Evolutionary conservation across 140 eudicot genomes (phyloP), one percentile per base, ranked within the genome.

Genomic region (Cichorium intybus): DNA sequence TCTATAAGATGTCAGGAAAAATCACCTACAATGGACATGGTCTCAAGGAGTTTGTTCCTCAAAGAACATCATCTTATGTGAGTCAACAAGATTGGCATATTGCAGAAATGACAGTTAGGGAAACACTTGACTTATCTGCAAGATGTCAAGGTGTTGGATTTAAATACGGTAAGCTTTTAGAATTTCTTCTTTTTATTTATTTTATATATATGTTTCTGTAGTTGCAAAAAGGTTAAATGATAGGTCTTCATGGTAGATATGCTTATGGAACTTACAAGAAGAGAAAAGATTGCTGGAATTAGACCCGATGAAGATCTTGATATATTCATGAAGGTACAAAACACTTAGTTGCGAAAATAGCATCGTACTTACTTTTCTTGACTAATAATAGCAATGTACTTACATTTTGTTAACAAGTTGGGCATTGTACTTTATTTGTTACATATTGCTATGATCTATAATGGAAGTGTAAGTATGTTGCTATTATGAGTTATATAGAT

Each of bases 271-370:
- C 99, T 93, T 73, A 54, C 89, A 24, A 85, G 99, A 75, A 81
- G 99, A 73, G 99, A 93, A 59, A 93, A 93, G 72, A 66, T 77
- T 43, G 81, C 97, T 41, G 87, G 94, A 66, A 77, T 80, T 28
- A 82, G 92, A 68, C 97, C 99, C 27, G 97, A 93, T 71, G 99
- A 93, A 77, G 99, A 93, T 93, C 88, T 93, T 50, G 99, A 93
- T 63, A 83, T 93, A 58, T 88, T 93, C 73, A 76, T 93, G 86
- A 93, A 93, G 92, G 99, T 93, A 66, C n/a, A n/a, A n/a, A n/a
- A n/a, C n/a, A n/a, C n/a, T n/a, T n/a, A n/a, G n/a, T n/a, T n/a
- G n/a, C n/a, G n/a, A n/a, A n/a, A n/a, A n/a, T n/a, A n/a, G n/a
- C n/a, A n/a, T n/a, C n/a, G n/a, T n/a, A n/a, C n/a, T n/a, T n/a